A percentile compares a stretch with the other conserved stretches of the same genome.
These are phyloP conservation scores for Xylaria grammica DNA, from an alignment of 495 filamentous ascomycete genomes.

Conservation along the genomic window DNA sequence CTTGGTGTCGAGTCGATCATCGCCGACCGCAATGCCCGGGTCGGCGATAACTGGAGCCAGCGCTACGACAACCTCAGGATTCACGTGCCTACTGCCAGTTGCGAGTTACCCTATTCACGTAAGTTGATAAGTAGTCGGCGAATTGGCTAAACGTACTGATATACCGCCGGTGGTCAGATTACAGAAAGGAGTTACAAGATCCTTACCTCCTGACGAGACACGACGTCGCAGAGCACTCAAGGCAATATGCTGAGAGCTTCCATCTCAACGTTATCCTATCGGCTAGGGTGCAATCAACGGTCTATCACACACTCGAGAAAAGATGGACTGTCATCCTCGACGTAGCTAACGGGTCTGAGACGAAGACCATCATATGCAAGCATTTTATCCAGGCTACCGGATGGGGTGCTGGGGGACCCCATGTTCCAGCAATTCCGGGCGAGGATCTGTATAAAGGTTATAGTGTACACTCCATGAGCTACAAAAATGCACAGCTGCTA, in stretches of 20 bases:
- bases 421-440: background rate
- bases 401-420: slow-evolving; percentile 30
- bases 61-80: slow-evolving; percentile 42
- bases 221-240: slow-evolving; percentile 37
- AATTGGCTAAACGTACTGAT: background rate
- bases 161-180: background rate
- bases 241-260: slow-evolving; percentile 30
- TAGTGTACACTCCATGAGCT: background rate
- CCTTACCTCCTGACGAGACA: slow-evolving; percentile 28
- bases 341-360: slow-evolving; percentile 2
- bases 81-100: slow-evolving; percentile 36
- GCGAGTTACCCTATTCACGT: slow-evolving; percentile 37
- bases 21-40: slow-evolving; percentile 35
- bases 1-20: slow-evolving; percentile 42
- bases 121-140: slow-evolving; percentile 19
- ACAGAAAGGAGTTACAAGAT: slow-evolving; percentile 14
- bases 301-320: slow-evolving; percentile 26
- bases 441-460: background rate
- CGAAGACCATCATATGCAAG: slow-evolving; percentile 25
- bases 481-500: background rate
- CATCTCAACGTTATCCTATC: slow-evolving; percentile 38
- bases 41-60: slow-evolving; percentile 43
- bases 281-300: slow-evolving; percentile 32
- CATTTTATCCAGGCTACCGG: slow-evolving; percentile 45
- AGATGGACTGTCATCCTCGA: slow-evolving; percentile 32